A percentile compares a stretch with the other conserved stretches of the same genome.
phyloP scores from a whole-genome alignment of 2,329 filamentous ascomycete genomes.

The Xenoacremonium recifei region DNA sequence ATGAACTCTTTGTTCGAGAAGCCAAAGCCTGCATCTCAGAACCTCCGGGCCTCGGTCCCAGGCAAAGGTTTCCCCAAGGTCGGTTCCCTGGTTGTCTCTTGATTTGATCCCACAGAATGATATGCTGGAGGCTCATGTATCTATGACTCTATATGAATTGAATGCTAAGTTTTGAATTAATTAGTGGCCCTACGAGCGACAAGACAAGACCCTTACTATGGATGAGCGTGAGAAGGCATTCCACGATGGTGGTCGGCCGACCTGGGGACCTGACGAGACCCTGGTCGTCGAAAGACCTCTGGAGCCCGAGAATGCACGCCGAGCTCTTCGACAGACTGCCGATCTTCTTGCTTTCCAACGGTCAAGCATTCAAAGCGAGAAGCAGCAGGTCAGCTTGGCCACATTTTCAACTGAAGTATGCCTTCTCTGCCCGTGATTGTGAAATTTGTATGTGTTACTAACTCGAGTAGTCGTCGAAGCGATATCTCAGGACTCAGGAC shows the following conservation, averaged over 20 bases:
- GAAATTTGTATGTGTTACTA: constrained; percentile 13
- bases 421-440: not conserved
- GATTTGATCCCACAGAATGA: constrained; percentile 26
- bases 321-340: constrained; percentile 20
- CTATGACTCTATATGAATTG: constrained; percentile 31
- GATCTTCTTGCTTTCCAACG: constrained; percentile 34
- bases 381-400: constrained; percentile 63
- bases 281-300: constrained; percentile 56
- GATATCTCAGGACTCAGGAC: constrained; percentile 55
- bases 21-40: constrained; percentile 57
- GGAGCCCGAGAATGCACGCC: constrained; percentile 39
- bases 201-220: constrained; percentile 67
- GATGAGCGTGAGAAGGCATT: constrained; percentile 63
- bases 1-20: constrained; percentile 93
- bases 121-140: constrained; percentile 31
- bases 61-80: constrained; percentile 81
- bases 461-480: constrained; percentile 48
- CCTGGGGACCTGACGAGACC: constrained; percentile 74
- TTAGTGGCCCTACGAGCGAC: constrained; percentile 86
- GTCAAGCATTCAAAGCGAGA: constrained; percentile 58
- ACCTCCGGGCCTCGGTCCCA: constrained; percentile 49
- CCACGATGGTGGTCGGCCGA: constrained; percentile 73
- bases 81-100: constrained; percentile 57
- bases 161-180: constrained; percentile 46
- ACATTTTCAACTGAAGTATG: constrained; percentile 58